Conservation (phyloP, 2,329 filamentous ascomycete species). For the Cadophora sp. region DNA sequence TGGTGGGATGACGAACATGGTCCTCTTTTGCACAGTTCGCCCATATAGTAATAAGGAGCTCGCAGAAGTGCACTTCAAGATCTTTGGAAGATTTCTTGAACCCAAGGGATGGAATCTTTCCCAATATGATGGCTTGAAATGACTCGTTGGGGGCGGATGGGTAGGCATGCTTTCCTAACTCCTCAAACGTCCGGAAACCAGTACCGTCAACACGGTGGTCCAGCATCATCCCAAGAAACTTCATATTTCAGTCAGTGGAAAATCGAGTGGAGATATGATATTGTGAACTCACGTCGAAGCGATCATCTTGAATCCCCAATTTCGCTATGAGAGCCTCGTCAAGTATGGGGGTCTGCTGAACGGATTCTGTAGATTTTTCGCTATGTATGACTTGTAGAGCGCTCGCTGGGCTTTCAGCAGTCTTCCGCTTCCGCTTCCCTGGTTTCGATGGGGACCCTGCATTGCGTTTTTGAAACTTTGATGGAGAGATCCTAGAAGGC, state of each 20-base stretch:
- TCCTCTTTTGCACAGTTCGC: constrained; percentile 68
- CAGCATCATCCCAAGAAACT: constrained; percentile 46
- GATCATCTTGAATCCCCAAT: constrained; percentile 50
- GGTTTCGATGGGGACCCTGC: constrained; percentile 65
- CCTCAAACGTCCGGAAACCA: constrained; percentile 70
- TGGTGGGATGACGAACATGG: constrained; percentile 41
- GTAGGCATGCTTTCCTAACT: constrained; percentile 67
- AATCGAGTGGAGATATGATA: background rate
- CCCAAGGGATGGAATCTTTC: constrained; percentile 67
- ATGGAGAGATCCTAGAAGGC: constrained; percentile 56
- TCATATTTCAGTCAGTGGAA: constrained; percentile 3
- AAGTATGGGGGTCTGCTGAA: constrained; percentile 36
- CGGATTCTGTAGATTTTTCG: constrained; percentile 31
- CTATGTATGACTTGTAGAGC: constrained; percentile 51
- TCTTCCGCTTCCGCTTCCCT: constrained; percentile 72
- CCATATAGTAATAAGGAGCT: constrained; percentile 72
- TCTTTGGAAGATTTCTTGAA: constrained; percentile 56
- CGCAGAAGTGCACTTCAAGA: constrained; percentile 67
- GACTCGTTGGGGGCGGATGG: constrained; percentile 68
- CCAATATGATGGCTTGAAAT: constrained; percentile 71
- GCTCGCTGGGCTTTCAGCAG: constrained; percentile 70
- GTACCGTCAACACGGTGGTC: constrained; percentile 49
- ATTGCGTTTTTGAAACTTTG: constrained; percentile 48
- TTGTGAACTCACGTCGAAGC: constrained; percentile 46
- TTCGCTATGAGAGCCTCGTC: constrained; percentile 47